Evolutionary conservation across 2,329 filamentous ascomycete genomes (phyloP).

Genomic region (Tolypocladium ophioglossoides): DNA sequence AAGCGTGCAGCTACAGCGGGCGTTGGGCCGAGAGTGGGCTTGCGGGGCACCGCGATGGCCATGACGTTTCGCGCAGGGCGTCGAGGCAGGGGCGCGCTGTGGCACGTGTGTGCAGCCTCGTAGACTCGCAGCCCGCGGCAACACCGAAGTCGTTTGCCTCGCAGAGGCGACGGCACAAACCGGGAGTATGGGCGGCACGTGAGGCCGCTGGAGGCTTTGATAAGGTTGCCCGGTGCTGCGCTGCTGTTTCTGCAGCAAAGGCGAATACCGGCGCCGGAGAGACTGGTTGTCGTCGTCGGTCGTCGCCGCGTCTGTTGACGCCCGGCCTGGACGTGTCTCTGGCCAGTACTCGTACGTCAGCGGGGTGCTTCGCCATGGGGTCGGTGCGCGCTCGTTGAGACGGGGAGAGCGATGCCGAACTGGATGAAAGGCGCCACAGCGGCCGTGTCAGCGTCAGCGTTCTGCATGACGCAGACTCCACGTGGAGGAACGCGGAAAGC

Average conservation of each 20-base stretch:
- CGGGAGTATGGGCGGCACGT: not conserved
- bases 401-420: not conserved
- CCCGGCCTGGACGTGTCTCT: not conserved
- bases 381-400: not conserved
- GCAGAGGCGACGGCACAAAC: not conserved
- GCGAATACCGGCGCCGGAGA: not conserved
- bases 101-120: not conserved
- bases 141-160: not conserved
- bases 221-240: not conserved
- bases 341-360: no score
- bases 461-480: no score
- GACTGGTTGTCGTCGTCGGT: not conserved
- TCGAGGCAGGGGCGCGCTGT: no score
- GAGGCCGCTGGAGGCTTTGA: not conserved
- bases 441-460: no score
- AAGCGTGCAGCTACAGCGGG: not conserved
- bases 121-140: not conserved
- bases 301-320: not conserved
- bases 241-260: not conserved
- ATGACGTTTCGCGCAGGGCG: not conserved
- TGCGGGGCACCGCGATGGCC: not conserved
- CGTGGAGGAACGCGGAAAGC: no score
- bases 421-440: no score
- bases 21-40: not conserved
- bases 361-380: not conserved